phyloP scores from a whole-genome alignment of 1,284 basidiomycete genomes.

The Cryptococcus sp. region DNA sequence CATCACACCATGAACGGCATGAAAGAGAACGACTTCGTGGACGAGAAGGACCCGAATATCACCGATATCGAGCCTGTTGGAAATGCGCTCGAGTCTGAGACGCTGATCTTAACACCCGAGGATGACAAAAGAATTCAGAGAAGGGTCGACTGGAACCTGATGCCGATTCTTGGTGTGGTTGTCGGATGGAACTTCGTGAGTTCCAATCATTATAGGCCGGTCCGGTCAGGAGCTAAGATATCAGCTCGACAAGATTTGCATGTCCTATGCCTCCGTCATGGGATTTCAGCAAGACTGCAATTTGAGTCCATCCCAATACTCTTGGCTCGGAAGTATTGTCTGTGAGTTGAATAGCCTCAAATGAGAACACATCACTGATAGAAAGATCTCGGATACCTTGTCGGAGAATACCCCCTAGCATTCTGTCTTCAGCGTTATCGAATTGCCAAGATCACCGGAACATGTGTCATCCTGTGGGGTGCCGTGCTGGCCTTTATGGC shows the following conservation, averaged over 20 bases:
- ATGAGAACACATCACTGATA: background rate
- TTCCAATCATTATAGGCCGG: too few species aligned
- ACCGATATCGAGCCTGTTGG: too few species aligned
- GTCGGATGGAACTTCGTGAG: slow-evolving; percentile 18
- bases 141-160: slow-evolving; percentile 3
- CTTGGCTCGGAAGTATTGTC: slow-evolving; percentile 10
- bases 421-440: slow-evolving; percentile 18
- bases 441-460: slow-evolving; percentile 9
- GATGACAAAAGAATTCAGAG: background rate
- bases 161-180: slow-evolving; percentile 12
- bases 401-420: slow-evolving; percentile 15
- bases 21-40: too few species aligned
- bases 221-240: too few species aligned
- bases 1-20: too few species aligned
- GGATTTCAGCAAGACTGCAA: background rate
- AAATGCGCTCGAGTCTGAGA: too few species aligned
- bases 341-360: slow-evolving; percentile 6
- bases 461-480: slow-evolving; percentile 6
- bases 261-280: background rate
- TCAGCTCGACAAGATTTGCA: background rate
- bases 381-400: slow-evolving; percentile 13
- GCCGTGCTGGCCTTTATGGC: slow-evolving; percentile 6
- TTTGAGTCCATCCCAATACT: slow-evolving; percentile 3
- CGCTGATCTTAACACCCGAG: too few species aligned
- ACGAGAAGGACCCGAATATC: too few species aligned